Evolutionary conservation across 2,329 filamentous ascomycete species (phyloP).

Genomic region (Fusarium agapanthi): DNA sequence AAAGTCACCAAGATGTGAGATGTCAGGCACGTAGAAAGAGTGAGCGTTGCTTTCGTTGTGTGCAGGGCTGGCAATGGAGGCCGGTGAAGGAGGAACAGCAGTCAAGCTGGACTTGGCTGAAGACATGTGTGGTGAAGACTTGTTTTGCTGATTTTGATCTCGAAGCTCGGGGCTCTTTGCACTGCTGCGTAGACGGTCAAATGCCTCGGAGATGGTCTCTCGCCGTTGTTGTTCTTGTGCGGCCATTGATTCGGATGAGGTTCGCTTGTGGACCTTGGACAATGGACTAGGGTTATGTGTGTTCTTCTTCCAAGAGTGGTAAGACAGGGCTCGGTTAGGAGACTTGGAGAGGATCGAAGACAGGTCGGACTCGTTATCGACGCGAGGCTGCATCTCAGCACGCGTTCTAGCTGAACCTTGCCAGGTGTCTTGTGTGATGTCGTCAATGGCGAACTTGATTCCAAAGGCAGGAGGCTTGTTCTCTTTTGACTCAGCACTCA

Average conservation of each 20-base stretch:
- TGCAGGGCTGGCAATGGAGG: constrained; percentile 46
- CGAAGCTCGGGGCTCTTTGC: constrained; percentile 45
- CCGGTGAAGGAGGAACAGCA: constrained; percentile 52
- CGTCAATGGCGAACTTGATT: constrained; percentile 52
- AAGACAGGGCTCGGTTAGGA: constrained; percentile 43
- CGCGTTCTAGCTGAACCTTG: constrained; percentile 52
- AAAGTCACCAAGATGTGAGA: constrained; percentile 65
- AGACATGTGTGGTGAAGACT: constrained; percentile 48
- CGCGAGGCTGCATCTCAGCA: constrained; percentile 63
- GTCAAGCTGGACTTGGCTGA: constrained; percentile 54
- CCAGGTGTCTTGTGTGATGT: constrained; percentile 55
- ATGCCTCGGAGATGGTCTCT: constrained; percentile 46
- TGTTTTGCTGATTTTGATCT: constrained; percentile 39
- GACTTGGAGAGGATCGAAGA: constrained; percentile 56
- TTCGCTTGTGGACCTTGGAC: constrained; percentile 47
- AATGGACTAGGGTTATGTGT: constrained; percentile 51
- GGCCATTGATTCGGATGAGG: constrained; percentile 41
- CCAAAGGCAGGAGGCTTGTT: constrained; percentile 52
- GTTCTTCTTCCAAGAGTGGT: constrained; percentile 40
- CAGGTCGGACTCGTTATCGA: constrained; percentile 61
- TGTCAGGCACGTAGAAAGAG: constrained; percentile 64
- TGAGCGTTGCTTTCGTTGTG: constrained; percentile 55
- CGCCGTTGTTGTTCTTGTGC: constrained; percentile 39
- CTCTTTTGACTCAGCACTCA: constrained; percentile 53
- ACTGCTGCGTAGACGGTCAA: constrained; percentile 49